phyloP scores from a whole-genome alignment of 106 monocot genomes.

The Dioscorea dumetorum region DNA sequence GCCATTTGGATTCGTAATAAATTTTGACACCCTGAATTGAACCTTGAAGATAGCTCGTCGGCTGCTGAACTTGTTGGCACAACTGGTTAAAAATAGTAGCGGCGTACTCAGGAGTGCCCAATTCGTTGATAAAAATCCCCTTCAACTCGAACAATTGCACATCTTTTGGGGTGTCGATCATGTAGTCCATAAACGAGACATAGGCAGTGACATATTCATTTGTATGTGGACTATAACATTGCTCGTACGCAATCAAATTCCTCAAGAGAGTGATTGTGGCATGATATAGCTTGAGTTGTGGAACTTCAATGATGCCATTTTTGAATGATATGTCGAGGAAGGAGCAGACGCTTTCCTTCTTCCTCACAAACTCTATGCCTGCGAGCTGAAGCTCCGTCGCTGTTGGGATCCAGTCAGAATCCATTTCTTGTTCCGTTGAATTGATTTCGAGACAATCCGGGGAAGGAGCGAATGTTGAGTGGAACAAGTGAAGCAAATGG shows the following conservation, averaged over 20 bases:
- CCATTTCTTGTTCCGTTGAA: not conserved
- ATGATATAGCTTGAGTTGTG: conserved; percentile 8
- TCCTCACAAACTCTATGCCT: conserved; percentile 20
- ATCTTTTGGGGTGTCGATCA: not conserved
- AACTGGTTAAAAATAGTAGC: conserved; percentile 5
- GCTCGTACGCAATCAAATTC: conserved; percentile 44
- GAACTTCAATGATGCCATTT: conserved; percentile 21
- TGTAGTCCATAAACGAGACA: conserved; percentile 21
- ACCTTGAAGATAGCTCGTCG: not conserved
- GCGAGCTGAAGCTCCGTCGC: conserved; percentile 15
- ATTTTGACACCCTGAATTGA: not conserved
- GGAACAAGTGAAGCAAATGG: conserved; percentile 17
- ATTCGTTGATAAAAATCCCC: conserved; percentile 7
- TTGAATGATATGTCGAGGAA: conserved; percentile 17
- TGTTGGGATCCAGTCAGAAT: not conserved
- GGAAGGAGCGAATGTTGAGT: not conserved
- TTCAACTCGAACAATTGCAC: not conserved
- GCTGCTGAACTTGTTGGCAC: not conserved
- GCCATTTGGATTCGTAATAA: not conserved
- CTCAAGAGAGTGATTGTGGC: not conserved
- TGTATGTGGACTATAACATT: not conserved
- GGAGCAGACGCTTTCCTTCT: conserved; percentile 2
- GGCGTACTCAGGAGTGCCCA: conserved; percentile 1
- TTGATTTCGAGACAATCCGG: not conserved
- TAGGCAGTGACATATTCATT: conserved; percentile 12